These are phyloP conservation scores for Stemphylium lycopersici DNA, from an alignment of 2,329 filamentous ascomycete species.

Conservation along the genomic window DNA sequence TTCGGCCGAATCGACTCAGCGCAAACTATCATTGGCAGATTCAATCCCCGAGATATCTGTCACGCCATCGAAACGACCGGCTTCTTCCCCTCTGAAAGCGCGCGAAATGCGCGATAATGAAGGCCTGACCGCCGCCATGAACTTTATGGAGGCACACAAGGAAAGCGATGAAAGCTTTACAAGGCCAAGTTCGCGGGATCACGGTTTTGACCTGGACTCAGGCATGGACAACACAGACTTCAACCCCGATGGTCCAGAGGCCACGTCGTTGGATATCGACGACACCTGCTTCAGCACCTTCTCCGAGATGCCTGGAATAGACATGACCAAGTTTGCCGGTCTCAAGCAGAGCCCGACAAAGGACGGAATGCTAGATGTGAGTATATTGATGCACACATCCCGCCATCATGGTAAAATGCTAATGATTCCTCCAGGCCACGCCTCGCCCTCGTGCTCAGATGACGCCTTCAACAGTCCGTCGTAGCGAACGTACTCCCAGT, in stretches of 20 bases:
- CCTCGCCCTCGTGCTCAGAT: conserved; percentile 46
- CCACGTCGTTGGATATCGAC: conserved; percentile 56
- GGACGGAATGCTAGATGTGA: conserved; percentile 31
- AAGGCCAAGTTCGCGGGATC: conserved; percentile 30
- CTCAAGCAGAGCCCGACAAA: conserved; percentile 65
- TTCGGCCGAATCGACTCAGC: conserved; percentile 26
- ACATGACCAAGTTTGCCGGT: conserved; percentile 82
- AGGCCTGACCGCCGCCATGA: conserved; percentile 47
- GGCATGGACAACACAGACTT: conserved; percentile 40
- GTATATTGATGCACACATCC: not conserved
- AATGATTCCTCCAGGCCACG: conserved; percentile 29
- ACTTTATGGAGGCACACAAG: conserved; percentile 36
- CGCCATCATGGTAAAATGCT: conserved; percentile 8
- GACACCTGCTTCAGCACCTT: conserved; percentile 85
- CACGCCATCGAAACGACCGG: conserved; percentile 27
- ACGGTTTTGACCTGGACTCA: conserved; percentile 28
- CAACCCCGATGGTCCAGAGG: conserved; percentile 39
- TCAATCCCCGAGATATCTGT: conserved; percentile 18
- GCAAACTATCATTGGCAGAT: conserved; percentile 18
- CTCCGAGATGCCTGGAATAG: conserved; percentile 77
- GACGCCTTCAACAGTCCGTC: conserved; percentile 59
- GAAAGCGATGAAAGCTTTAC: conserved; percentile 29
- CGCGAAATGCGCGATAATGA: conserved; percentile 46
- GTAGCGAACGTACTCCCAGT: conserved; percentile 52
- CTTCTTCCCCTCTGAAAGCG: conserved; percentile 30